Percentiles rank a stretch among this genome's conserved stretches.
Conservation (phyloP, 805 yeast species). For the Ogataea minuta region DNA sequence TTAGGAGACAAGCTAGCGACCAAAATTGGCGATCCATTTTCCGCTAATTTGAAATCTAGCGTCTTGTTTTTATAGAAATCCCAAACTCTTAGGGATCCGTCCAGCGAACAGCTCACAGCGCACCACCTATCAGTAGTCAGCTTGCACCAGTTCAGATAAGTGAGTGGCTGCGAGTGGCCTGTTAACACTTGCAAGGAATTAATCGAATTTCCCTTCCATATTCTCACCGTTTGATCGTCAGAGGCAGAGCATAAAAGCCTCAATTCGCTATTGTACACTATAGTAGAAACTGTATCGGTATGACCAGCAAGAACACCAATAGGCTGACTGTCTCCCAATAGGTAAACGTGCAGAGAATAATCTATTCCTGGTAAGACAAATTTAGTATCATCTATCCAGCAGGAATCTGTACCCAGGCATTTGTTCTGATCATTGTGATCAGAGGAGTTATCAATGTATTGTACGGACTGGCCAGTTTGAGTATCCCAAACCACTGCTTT, state of each 20-base stretch:
- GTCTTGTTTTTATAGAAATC: slow-evolving; percentile 45
- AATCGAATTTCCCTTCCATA: slow-evolving; percentile 70
- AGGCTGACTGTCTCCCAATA: slow-evolving; percentile 46
- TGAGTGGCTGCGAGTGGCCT: slow-evolving; percentile 60
- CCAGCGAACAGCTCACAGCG: slow-evolving; percentile 60
- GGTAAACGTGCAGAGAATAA: slow-evolving; percentile 54
- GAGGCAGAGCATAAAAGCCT: slow-evolving; percentile 70
- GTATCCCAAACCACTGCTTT: slow-evolving; percentile 67
- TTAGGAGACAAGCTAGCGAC: slow-evolving; percentile 52
- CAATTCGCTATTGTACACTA: slow-evolving; percentile 50
- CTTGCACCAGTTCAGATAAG: slow-evolving; percentile 56
- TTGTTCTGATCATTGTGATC: slow-evolving; percentile 12
- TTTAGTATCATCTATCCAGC: slow-evolving; percentile 70
- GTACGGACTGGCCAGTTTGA: slow-evolving; percentile 46
- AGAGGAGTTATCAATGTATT: slow-evolving; percentile 38
- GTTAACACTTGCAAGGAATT: slow-evolving; percentile 46
- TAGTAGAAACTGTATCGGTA: slow-evolving; percentile 50
- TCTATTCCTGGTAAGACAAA: slow-evolving; percentile 68
- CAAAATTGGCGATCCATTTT: slow-evolving; percentile 55
- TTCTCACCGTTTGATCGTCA: slow-evolving; percentile 68
- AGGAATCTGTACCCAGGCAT: slow-evolving; percentile 50
- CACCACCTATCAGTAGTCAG: slow-evolving; percentile 24
- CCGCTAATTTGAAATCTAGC: slow-evolving; percentile 35
- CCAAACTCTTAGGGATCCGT: slow-evolving; percentile 72
- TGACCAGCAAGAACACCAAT: slow-evolving; percentile 64